Evolutionary conservation across 495 filamentous ascomycete genomes (phyloP), one percentile per base, ranked within the genome.

Genomic region (Endocarpon pusillum): DNA sequence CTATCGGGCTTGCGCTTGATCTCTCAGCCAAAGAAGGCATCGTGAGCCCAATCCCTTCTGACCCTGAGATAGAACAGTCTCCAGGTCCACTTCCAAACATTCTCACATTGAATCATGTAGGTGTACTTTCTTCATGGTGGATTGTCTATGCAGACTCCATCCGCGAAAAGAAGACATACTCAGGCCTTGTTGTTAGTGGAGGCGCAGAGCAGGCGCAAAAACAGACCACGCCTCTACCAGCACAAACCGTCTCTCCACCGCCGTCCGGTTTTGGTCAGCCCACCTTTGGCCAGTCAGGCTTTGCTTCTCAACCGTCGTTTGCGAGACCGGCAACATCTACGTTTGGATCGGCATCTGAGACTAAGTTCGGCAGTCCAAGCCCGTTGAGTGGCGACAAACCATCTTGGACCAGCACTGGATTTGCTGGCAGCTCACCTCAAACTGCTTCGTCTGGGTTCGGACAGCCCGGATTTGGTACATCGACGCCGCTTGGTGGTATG

Each of bases 81-180:
- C 66, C 72, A 9, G 76, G 75, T 2, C 89, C 91, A 11, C 51
- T 94, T n/a, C 91, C 91, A 1, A 83, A 77, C 2, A 52, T 93
- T 10, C 71, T 91, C 61, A 67, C 86, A 21, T 64, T 99, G 3
- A 96, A 89, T 39, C 72, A 93, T 47, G 82, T 94, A 43, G 89
- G 89, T 19, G 59, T 91, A 7, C 61, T 99, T 5, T 67, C 66
- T 16, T 62, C 75, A 14, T 99, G 91, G 91, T 93, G 85, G 75
- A 57, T 94, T 32, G 61, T 94, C 23, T 94, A 94, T 49, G 69
- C 75, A 22, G 84, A 93, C 19, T 78, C 91, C 2, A 73, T 99
- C 35, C 66, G 75, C 32, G 61, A 74, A 43, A 70, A 73, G 0
- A 67, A 71, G 9, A 66, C 71, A 0, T 96, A 89, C 49, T 64